Evolutionary conservation across 805 yeast species (phyloP).

Genomic region (Starmerella bombicola): DNA sequence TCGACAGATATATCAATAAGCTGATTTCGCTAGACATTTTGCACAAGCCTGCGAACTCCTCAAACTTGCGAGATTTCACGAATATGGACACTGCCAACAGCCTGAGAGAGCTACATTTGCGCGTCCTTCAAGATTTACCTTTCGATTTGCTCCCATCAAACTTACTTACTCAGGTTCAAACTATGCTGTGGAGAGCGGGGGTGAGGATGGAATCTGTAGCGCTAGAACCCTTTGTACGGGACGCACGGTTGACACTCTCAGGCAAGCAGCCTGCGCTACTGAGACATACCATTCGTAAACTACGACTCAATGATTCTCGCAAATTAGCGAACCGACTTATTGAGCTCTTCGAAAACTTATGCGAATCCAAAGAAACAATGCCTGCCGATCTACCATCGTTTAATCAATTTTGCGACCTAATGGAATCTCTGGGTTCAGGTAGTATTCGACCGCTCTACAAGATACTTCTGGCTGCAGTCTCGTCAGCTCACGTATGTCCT

Average conservation of each 20-base stretch:
- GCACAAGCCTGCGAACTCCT: constrained; percentile 28
- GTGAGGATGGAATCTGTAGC: background rate
- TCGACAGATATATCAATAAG: constrained; percentile 61
- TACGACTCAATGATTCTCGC: background rate
- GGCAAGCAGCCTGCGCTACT: background rate
- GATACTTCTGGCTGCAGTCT: constrained; percentile 4
- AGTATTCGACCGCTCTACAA: constrained; percentile 7
- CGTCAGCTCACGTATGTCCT: background rate
- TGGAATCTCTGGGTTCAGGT: constrained; percentile 7
- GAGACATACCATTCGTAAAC: background rate
- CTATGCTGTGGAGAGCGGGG: constrained; percentile 13
- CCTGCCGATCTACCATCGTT: background rate
- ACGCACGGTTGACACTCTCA: background rate
- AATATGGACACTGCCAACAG: background rate
- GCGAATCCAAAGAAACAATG: background rate
- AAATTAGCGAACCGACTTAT: background rate
- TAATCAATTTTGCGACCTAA: background rate
- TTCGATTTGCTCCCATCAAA: constrained; percentile 15
- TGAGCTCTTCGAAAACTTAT: background rate
- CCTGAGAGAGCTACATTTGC: constrained; percentile 31
- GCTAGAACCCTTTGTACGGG: background rate
- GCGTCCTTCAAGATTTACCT: constrained; percentile 35
- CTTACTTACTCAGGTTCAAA: constrained; percentile 15
- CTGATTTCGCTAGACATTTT: constrained; percentile 79
- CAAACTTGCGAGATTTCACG: constrained; percentile 29